Base-by-base conservation (phyloP, 192 early-diverging fungal genomes). In the Podila epigama region DNA sequence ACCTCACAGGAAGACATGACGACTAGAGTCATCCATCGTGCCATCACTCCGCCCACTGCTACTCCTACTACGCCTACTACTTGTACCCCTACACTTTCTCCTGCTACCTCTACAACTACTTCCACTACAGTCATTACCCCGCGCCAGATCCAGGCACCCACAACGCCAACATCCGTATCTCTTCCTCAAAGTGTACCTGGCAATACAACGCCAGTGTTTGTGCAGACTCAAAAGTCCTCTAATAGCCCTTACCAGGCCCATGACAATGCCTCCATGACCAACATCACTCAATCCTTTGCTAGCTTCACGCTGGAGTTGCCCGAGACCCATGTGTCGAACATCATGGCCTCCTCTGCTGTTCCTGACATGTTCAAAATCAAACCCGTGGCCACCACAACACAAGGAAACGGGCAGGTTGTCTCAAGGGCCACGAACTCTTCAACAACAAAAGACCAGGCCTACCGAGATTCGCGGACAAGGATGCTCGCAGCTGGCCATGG, bases 301-400 rank as follows among this genome's bases (percentile, higher is more conserved):
- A 77, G 66, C 10, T 77, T 77, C 18, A 77, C 65, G 1, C 34
- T 77, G 25, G 72, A 77, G 18, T n/a, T 77, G 29, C 63, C 63
- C 16, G 66, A 77, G 28, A 64, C 67, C 31, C 72, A 67, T 1
- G 72, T 48, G 13, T 41, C 59, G 10, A 41, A 64, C 37, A 28
- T 77, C 50, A 68, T 77, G 50, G 44, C 54, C 0, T 68, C 60
- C 5, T 68, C 66, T 18, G 60, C 44, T 2, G 44, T 68, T 35
- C 72, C 72, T 1, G 42, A 77, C 12, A 57, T 77, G 22, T 77
- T 77, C 39, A 68, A 34, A 32, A 37, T 77, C 56, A 77, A 52
- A n/a, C 41, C 41, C n/a, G n/a, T n/a, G 58, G 40, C n/a, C 4
- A 39, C 37, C 12, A 52, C 55, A 10, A 37, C 52, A 1, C 41